Evolutionary conservation across 345 rosid genomes (phyloP).

Genomic region (Cardamine chenopodiifolia): DNA sequence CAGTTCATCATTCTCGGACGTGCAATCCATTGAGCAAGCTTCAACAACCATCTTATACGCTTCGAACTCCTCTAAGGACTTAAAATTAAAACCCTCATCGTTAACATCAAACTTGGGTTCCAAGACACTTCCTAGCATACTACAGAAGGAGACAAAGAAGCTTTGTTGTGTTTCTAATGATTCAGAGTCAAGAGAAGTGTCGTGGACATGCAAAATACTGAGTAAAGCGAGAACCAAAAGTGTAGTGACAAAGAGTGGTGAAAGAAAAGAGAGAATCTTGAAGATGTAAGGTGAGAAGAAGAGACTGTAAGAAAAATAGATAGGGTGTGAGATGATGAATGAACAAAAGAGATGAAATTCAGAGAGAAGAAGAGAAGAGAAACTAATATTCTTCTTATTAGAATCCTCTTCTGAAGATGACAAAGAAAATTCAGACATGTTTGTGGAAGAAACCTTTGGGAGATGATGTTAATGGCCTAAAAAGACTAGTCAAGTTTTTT

Average conservation of each 20-base stretch:
- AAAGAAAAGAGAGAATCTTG: constrained; percentile 76
- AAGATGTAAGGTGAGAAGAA: constrained; percentile 72
- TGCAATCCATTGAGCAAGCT: constrained; percentile 42
- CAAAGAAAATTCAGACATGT: constrained; percentile 58
- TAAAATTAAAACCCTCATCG: constrained; percentile 35
- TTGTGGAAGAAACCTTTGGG: constrained; percentile 4
- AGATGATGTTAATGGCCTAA: constrained; percentile 25
- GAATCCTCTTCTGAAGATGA: constrained; percentile 36
- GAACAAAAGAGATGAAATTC: constrained; percentile 54
- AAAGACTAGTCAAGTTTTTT: constrained; percentile 15
- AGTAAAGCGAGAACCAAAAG: constrained; percentile 65
- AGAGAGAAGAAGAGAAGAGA: constrained; percentile 55
- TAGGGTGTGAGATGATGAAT: constrained; percentile 64
- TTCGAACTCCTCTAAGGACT: constrained; percentile 53
- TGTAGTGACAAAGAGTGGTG: constrained; percentile 78
- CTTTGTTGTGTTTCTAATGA: constrained; percentile 48
- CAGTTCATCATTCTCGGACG: constrained; percentile 35
- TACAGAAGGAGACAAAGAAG: constrained; percentile 46
- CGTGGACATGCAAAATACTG: constrained; percentile 46
- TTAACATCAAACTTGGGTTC: constrained; percentile 46
- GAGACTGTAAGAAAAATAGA: constrained; percentile 54
- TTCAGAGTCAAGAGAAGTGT: constrained; percentile 23
- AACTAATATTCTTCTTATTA: constrained; percentile 44
- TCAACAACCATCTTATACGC: constrained; percentile 71
- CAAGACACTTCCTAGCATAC: constrained; percentile 48